phyloP scores from a whole-genome alignment of 306 rosid species.

The Cicer arietinum region DNA sequence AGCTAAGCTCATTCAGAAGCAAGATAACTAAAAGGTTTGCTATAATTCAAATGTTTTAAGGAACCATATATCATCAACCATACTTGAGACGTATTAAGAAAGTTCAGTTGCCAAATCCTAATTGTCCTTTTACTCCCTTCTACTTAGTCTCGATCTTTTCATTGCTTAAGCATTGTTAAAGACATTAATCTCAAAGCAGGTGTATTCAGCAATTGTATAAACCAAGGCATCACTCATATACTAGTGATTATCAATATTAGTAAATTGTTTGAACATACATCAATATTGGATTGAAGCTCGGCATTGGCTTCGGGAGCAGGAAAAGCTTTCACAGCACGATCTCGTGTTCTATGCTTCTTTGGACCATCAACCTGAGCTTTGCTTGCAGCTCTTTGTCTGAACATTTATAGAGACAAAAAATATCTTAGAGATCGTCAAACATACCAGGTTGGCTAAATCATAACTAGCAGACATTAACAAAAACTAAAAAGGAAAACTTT shows the following conservation, averaged over 20 bases:
- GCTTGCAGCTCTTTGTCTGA: conserved; percentile 75
- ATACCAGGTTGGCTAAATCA: conserved; percentile 29
- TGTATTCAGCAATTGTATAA: conserved; percentile 24
- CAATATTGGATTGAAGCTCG: conserved; percentile 84
- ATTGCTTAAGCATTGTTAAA: conserved; percentile 22
- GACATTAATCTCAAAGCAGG: conserved; percentile 38
- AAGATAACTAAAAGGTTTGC: conserved; percentile 13
- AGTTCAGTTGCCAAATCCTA: conserved; percentile 30
- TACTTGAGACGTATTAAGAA: conserved; percentile 6
- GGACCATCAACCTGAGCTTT: conserved; percentile 72
- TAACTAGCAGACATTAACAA: conserved; percentile 23
- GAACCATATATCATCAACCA: conserved; percentile 3
- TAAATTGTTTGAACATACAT: conserved; percentile 59
- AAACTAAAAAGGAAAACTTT: conserved; percentile 3
- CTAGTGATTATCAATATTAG: conserved; percentile 29
- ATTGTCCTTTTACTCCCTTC: conserved; percentile 9
- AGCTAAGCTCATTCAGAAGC: conserved; percentile 30
- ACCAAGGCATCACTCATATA: conserved; percentile 5
- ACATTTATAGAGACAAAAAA: conserved; percentile 41
- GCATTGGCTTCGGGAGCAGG: conserved; percentile 96
- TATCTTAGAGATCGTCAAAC: conserved; percentile 27
- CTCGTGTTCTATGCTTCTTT: conserved; percentile 73
- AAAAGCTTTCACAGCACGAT: conserved; percentile 64
- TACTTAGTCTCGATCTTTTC: conserved; percentile 13
- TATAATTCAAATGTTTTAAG: conserved; percentile 18